Conservation (phyloP, 148 eudicot species). For the Spergularia marina region DNA sequence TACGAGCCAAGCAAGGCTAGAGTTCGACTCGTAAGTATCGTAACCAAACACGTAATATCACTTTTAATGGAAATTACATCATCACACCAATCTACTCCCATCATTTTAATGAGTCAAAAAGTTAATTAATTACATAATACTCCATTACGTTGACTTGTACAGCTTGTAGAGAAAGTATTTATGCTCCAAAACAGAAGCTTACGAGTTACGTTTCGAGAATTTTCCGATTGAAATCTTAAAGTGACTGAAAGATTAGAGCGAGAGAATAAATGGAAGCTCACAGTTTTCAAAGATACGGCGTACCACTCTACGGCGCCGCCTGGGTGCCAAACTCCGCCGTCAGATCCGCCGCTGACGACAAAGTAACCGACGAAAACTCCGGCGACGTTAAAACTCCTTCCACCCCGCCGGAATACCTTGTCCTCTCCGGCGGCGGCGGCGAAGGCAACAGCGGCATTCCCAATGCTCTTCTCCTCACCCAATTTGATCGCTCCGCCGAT, state of each 20-base stretch:
- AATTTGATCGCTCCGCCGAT: slow-evolving; percentile 49
- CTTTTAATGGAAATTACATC: too few species aligned
- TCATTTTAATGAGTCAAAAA: too few species aligned
- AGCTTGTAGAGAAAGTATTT: too few species aligned
- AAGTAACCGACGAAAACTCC: slow-evolving; percentile 1
- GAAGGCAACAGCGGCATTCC: slow-evolving; percentile 82
- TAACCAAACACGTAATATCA: too few species aligned
- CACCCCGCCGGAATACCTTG: slow-evolving; percentile 22
- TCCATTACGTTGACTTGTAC: too few species aligned
- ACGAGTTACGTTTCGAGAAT: too few species aligned
- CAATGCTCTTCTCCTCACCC: slow-evolving; percentile 55
- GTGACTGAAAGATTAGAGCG: neutral
- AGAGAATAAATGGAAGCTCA: slow-evolving; percentile 9
- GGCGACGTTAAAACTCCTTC: slow-evolving; percentile 6
- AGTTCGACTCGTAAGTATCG: too few species aligned
- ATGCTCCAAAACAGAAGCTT: too few species aligned
- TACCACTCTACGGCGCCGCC: slow-evolving; percentile 77
- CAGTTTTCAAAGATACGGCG: slow-evolving; percentile 63
- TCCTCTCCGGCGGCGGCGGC: slow-evolving; percentile 87
- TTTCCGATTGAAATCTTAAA: too few species aligned
- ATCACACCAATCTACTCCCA: too few species aligned
- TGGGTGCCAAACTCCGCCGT: slow-evolving; percentile 54
- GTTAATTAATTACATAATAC: too few species aligned
- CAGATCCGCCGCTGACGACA: slow-evolving; percentile 25
- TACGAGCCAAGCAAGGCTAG: too few species aligned